Base-by-base conservation (phyloP, 176 grass and related monocot genomes). In the Thalia dealbata region DNA sequence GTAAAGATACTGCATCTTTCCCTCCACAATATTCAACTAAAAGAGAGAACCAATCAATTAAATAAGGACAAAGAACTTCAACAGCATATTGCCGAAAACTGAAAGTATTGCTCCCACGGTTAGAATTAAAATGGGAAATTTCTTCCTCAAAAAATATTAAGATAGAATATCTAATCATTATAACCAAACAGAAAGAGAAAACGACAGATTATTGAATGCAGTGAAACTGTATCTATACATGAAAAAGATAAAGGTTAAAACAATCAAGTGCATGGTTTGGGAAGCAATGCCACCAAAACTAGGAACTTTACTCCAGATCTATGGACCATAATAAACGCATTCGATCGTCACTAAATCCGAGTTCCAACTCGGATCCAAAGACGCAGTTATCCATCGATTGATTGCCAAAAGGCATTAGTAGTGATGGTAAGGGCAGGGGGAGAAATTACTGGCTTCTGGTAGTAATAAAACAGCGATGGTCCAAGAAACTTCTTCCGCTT, bases 21-120 rank as follows among this genome's bases (percentile, higher is more conserved):
- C 95, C 86, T 93, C 90, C 55, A 99, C 95, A n/a, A 99, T 99
- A 73, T 99, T 99, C 62, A 99, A 70, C 95, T 99, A 76, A 7
- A 8, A 67, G 44, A 30, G 13, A 7, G 11, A 65, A 18, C 18
- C 10, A n/a, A 69, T 35, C 2, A 3, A 30, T 72, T 23, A 77
- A 24, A n/a, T 29, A 67, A 56, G 26, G 52, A 18, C 32, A 64
- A 25, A 48, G 21, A 29, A 80, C 14, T 74, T 29, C 16, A 16
- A 55, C 60, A 15, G 45, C 32, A 1, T 2, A 38, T 38, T 38
- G 32, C 32, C 4, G 32, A 38, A 38, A 38, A 38, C 3, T 38
- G 32, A 38, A 38, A 38, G 32, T 4, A 38, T 38, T 2, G n/a
- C n/a, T n/a, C n/a, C n/a, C n/a, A n/a, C n/a, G n/a, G n/a, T 29